These are phyloP conservation scores for Mycosphaerella arachidis DNA, from an alignment of 2,329 filamentous ascomycete genomes.

Conservation along the genomic window DNA sequence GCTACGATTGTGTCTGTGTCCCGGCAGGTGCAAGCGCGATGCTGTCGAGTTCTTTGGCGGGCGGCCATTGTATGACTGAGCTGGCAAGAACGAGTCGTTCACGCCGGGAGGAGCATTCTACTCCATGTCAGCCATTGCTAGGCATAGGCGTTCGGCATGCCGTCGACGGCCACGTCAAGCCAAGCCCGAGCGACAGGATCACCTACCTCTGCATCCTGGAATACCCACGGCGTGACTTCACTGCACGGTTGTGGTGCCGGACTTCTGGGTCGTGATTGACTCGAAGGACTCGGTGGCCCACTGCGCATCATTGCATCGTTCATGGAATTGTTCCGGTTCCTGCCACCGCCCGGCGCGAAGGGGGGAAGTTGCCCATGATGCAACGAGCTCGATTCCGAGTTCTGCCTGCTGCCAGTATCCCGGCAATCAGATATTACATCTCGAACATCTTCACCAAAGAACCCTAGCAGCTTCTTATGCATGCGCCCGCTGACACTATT, in stretches of 20 bases:
- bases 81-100: slow-evolving; percentile 28
- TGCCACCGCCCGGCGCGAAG: slow-evolving; percentile 48
- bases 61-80: slow-evolving; percentile 30
- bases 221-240: slow-evolving; percentile 96
- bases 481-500: slow-evolving; percentile 62
- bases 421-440: slow-evolving; percentile 36
- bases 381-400: slow-evolving; percentile 55
- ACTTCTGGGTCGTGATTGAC: slow-evolving; percentile 71
- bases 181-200: not conserved
- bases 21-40: slow-evolving; percentile 60
- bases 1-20: slow-evolving; percentile 64
- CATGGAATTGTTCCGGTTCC: slow-evolving; percentile 80
- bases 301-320: slow-evolving; percentile 55
- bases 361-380: slow-evolving; percentile 44
- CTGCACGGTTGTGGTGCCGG: slow-evolving; percentile 54
- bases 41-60: slow-evolving; percentile 37
- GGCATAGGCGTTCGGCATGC: not conserved
- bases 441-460: slow-evolving; percentile 87
- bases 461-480: slow-evolving; percentile 83
- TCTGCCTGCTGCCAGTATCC: slow-evolving; percentile 51
- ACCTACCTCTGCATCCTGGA: slow-evolving; percentile 53
- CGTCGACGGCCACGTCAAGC: not conserved
- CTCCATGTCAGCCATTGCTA: slow-evolving; percentile 13
- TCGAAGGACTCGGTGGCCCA: slow-evolving; percentile 64
- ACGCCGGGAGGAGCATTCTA: slow-evolving; percentile 22